Evolutionary conservation across 1,139 yeast genomes (phyloP), one percentile per base, ranked within the genome.

Genomic region (Candida freyschussii): DNA sequence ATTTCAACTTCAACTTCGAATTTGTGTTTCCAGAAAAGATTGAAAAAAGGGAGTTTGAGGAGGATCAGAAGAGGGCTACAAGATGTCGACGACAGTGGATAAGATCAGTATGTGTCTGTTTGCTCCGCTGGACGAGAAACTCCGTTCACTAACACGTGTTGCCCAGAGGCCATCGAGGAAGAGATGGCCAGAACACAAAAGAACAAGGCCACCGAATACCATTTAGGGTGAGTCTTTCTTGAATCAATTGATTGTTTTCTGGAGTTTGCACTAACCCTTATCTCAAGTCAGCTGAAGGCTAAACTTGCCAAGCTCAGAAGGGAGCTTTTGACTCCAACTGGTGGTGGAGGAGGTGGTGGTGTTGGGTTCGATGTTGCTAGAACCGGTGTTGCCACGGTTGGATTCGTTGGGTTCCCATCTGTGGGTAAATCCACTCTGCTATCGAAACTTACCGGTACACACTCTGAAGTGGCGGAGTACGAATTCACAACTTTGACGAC

Each of bases 401-500:
- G 98, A 12, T 89, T 89, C 57, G 95, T 91, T 32, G 99, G 99
- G 11, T 91, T 91, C 58, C 98, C 98, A 2, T 87, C 97, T 2
- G 98, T 91, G n/a, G 98, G 98, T 37, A 93, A 91, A 55, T 77
- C 86, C 13, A 91, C 99, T 0, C 62, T 91, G 39, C 71, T 91
- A 50, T 77, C 84, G 22, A 83, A 86, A 56, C 65, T 91, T 36
- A 93, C 98, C 0, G 97, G 97, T 37, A 89, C 96, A 2, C 95
- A 86, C 54, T 83, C 95, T 2, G 98, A 91, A 60, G 96, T 84
- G 13, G 98, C 98, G 8, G 96, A 94, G 10, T 89, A 89, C 55
- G 97, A 89, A 60, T 91, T 91, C 67, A 93, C 98, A 21, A 91
- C 99, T 0, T 72, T 91, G 56, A 93, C 97, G 17, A 89, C 98